Evolutionary conservation across 1,284 basidiomycete species (phyloP), one percentile per base, ranked within the genome.

Genomic region (Trichosporon coremiiforme): DNA sequence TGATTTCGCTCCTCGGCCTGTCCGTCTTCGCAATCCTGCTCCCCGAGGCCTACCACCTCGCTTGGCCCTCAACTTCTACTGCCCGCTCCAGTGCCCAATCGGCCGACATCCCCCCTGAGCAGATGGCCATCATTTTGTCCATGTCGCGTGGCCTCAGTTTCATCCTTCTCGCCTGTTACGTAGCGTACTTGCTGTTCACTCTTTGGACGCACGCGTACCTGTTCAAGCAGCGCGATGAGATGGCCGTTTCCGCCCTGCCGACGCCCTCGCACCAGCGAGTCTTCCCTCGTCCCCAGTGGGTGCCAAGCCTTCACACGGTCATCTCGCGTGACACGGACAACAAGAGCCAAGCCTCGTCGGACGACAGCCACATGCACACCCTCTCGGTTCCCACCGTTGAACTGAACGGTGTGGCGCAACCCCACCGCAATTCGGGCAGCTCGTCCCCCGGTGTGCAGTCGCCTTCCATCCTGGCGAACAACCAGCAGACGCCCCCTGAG

Each of bases 1-100:
- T 94, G 79, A 90, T 91, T 9, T 90, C 91, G 13, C 84, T 95
- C 36, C 82, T 95, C 71, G 91, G 90, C 22, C 86, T 94, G 70
- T 90, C 90, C 67, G 90, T 83, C 64, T 76, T 77, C 41, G 92
- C 90, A 13, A 89, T 94, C 64, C 86, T 94, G 13, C 85, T 95
- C 2, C 94, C 94, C 3, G 87, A 87, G 20, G 89, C 88, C 2
- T 90, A 88, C 77, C 88, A 89, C 79, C 80, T 85, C 77, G 78
- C 80, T 2, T 83, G 80, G 62, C 78, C 81, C 22, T 71, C 74
- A 17, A 78, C 79, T 4, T 66, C 67, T 20, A 62, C 57, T 20
- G 57, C 57, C 33, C 57, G 57, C 17, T 62, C 29, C 57, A 62
- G 57, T 20, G 57, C 57, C 15, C 25, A 64, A 4, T 71, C 70